Conservation (phyloP, 2,329 filamentous ascomycete species). For the Venturia effusa region DNA sequence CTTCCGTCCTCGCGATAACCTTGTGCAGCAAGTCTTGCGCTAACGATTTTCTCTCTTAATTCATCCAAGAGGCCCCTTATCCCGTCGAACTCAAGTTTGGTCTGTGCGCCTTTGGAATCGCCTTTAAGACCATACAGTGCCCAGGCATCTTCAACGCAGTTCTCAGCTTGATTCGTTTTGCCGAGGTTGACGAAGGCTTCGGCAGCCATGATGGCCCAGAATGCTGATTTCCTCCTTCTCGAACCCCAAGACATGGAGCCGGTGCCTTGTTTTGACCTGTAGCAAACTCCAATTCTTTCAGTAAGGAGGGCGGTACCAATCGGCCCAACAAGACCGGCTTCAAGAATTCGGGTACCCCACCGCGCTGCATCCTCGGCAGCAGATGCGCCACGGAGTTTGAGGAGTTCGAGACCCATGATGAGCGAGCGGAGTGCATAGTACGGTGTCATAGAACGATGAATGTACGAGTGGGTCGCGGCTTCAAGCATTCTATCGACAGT, state of each 20-base stretch:
- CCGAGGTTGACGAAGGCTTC: conserved; percentile 72
- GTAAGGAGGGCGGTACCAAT: conserved; percentile 74
- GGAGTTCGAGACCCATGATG: conserved; percentile 65
- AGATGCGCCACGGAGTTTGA: conserved; percentile 53
- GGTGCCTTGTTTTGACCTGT: conserved; percentile 56
- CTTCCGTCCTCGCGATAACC: conserved; percentile 24
- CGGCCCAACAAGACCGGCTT: conserved; percentile 61
- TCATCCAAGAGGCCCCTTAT: conserved; percentile 55
- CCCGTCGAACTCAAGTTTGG: conserved; percentile 35
- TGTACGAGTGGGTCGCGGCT: conserved; percentile 83
- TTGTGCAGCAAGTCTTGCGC: conserved; percentile 23
- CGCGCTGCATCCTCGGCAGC: conserved; percentile 77
- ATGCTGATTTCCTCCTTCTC: conserved; percentile 59
- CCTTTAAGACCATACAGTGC: conserved; percentile 38
- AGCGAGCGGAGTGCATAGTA: conserved; percentile 74
- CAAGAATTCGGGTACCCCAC: conserved; percentile 73
- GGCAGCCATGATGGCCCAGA: conserved; percentile 77
- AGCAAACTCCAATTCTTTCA: conserved; percentile 78
- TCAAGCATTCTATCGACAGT: conserved; percentile 80
- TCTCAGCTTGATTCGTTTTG: conserved; percentile 68
- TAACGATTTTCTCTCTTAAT: conserved; percentile 51
- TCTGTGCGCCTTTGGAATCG: conserved; percentile 18
- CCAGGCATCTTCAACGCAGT: conserved; percentile 61
- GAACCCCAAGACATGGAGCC: conserved; percentile 57
- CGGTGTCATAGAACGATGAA: conserved; percentile 68